Base-by-base conservation (phyloP, 257 asterid species). In the Solanum neorickii region DNA sequence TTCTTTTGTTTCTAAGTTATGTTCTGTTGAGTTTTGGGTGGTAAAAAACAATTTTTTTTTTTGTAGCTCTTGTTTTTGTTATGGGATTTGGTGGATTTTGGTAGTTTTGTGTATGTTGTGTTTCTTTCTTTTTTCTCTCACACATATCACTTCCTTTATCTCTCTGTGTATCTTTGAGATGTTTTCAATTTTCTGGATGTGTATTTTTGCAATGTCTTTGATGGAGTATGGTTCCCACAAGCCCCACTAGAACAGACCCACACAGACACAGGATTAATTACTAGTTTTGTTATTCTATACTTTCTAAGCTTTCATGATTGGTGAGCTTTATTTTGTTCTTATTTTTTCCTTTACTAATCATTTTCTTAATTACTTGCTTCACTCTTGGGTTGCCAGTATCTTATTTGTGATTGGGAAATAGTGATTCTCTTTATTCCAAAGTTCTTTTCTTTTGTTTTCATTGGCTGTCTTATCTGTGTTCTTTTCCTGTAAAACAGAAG, bases 361-460 rank as follows among this genome's bases (percentile, higher is more conserved):
- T 90, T 37, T 56, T 87, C 74, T 84, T 39, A 86, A 69, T 75
- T 90, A 39, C 83, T 87, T 92, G 85, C 69, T 90, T 88, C 82
- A 44, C 89, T 75, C 86, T 88, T 91, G 80, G 88, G 88, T 84
- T 92, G 88, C 84, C 83, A 44, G 93, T 90, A 83, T 92, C 91
- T 88, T 89, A 87, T 87, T 83, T 86, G 90, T 88, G 91, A 91
- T 92, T 92, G 62, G 93, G 90, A 88, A 84, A 49, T 86, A 84
- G 70, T 86, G 93, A 94, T 90, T 89, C 90, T 84, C 37, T 56
- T 35, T 87, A 87, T 90, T 84, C 35, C 52, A 75, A 70, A 75
- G 70, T 60, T 44, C 42, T 49, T 70, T 73, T 88, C 69, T 87
- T 88, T 59, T 59, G 39, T 37, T 56, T 68, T 44, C 69, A 75